Evolutionary conservation across 192 early-diverging fungal species (phyloP).

Genomic region (Podila verticillata): DNA sequence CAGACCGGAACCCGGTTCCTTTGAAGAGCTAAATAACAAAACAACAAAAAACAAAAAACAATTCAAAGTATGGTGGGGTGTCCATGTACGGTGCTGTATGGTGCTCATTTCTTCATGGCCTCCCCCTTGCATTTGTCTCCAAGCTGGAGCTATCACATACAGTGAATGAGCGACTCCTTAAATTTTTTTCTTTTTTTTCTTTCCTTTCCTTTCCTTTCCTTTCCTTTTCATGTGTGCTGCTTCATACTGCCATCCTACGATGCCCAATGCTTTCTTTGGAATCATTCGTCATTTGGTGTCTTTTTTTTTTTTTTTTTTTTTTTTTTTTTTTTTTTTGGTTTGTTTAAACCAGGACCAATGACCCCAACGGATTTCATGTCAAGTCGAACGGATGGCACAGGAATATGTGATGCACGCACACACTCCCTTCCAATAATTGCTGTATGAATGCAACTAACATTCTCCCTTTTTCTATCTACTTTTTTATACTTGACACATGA

Average conservation of each 20-base stretch:
- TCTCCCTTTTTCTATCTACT: neutral
- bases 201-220: too few species aligned
- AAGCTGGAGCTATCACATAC: too few species aligned
- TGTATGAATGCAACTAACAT: neutral
- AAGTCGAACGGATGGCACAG: neutral
- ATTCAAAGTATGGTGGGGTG: too few species aligned
- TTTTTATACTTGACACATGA: neutral
- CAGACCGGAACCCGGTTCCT: too few species aligned
- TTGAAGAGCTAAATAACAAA: too few species aligned
- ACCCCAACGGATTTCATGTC: too few species aligned
- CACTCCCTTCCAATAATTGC: neutral
- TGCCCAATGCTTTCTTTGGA: neutral
- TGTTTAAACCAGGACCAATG: neutral
- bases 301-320: neutral
- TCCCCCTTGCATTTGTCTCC: too few species aligned
- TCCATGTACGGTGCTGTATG: too few species aligned
- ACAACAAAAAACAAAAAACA: too few species aligned
- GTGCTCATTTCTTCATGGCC: too few species aligned
- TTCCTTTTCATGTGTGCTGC: neutral
- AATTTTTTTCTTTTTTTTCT: neutral
- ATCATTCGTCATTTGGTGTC: neutral
- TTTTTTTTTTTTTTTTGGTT: neutral
- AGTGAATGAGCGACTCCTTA: too few species aligned
- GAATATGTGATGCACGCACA: constrained; percentile 5
- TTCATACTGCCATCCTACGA: neutral